Percentiles rank a stretch among this genome's conserved stretches.
These are phyloP conservation scores for Metschnikowia cubensis DNA, from an alignment of 805 yeast species.

Conservation along the genomic window DNA sequence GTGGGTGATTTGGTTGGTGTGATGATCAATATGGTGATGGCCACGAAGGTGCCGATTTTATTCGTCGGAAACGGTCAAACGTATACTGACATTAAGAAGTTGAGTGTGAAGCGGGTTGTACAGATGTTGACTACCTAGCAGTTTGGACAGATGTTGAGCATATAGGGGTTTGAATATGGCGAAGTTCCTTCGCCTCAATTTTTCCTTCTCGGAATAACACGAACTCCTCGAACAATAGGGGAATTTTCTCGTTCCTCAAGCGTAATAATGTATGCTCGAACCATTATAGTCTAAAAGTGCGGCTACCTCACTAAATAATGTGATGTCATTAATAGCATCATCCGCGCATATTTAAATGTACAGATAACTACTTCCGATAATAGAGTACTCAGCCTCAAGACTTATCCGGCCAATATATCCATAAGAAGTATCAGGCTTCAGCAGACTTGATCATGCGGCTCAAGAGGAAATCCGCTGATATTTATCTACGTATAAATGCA, in stretches of 20 bases:
- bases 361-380: neutral
- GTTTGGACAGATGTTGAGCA: conserved; percentile 75
- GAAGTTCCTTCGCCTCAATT: neutral
- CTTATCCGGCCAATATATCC: neutral
- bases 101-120: conserved; percentile 92
- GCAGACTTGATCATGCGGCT: conserved; percentile 10
- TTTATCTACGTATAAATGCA: conserved; percentile 32
- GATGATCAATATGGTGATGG: conserved; percentile 95
- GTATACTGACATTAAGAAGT: conserved; percentile 85
- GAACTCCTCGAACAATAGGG: neutral
- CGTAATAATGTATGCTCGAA: neutral
- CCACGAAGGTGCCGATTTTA: conserved; percentile 90
- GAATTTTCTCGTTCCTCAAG: neutral
- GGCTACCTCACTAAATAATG: neutral
- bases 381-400: neutral
- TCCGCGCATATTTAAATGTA: neutral
- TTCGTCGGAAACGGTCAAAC: conserved; percentile 98
- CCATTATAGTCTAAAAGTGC: neutral
- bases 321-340: neutral
- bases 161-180: conserved; percentile 23
- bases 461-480: conserved; percentile 9
- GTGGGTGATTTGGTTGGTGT: conserved; percentile 96
- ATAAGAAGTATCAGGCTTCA: neutral
- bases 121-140: conserved; percentile 65
- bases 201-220: neutral